Base-by-base conservation (phyloP, 805 yeast species). In the Suhomyces tanzawaensis region DNA sequence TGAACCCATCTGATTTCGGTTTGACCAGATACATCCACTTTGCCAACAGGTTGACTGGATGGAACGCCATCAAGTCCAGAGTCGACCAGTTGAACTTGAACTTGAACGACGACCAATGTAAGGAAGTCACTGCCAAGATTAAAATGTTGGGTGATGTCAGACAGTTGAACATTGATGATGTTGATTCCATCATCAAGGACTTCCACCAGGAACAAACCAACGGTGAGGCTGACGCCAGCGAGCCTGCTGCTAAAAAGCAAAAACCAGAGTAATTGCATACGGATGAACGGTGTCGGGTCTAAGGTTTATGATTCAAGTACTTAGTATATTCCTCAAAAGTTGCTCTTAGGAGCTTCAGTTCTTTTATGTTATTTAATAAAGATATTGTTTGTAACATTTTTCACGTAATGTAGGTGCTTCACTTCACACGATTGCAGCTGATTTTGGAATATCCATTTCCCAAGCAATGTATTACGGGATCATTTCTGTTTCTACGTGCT, bases 11-110 rank as follows among this genome's bases (percentile, higher is more conserved):
- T 19, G 99, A 91, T 69, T 91, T 91, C 58, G 99, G 99, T 62
- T 79, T 91, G 61, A 82, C 95, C 40, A 81, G 99, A 62, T 91
- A 91, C 66, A 91, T 91, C 60, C 99, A 93, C 67, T 93, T 91
- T 64, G 98, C 98, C 53, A 91, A 91, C 77, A 82, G 98, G 61
- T 76, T 91, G 58, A 91, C 99, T 11, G 99, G 99, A 46, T 91
- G 99, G 99, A 93, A 91, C 67, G 98, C 98, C 39, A 91, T 91
- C 77, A 91, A 91, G 74, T 81, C 95, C 29, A 85, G 99, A 69
- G 99, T 93, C 45, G 99, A 91, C 64, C 99, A 91, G 70, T 79
- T 91, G 69, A 90, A 93, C 69, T 75, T 91, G 67, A 72, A 82
- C 54, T 75, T 91, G 60, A 80, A 93, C 34, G 99, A 91, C 60